Conservation (phyloP, 345 rosid species). For the Sisymbrium altissimum region DNA sequence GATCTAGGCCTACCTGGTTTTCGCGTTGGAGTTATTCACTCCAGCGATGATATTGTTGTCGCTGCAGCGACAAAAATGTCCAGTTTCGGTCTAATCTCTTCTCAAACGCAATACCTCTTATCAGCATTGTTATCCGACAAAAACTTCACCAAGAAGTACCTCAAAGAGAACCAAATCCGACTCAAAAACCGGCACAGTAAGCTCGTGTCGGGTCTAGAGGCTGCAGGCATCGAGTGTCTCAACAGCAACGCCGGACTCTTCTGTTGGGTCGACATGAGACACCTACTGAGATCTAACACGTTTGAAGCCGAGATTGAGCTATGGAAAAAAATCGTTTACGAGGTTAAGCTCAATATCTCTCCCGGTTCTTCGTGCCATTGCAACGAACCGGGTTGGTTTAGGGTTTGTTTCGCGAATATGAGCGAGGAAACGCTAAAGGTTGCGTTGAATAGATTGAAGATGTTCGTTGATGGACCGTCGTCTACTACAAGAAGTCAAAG, state of each 20-base stretch:
- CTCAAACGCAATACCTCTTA: constrained; percentile 74
- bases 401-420: constrained; percentile 75
- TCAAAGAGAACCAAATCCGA: constrained; percentile 54
- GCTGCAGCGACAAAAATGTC: constrained; percentile 84
- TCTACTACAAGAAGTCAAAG: constrained; percentile 34
- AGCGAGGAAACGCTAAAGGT: constrained; percentile 54
- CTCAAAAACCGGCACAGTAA: constrained; percentile 44
- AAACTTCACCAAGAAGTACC: constrained; percentile 52
- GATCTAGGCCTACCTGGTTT: constrained; percentile 90
- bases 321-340: constrained; percentile 73
- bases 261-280: constrained; percentile 84
- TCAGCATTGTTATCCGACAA: constrained; percentile 65
- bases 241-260: constrained; percentile 74
- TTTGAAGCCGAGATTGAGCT: constrained; percentile 77
- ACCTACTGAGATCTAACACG: constrained; percentile 51
- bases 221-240: constrained; percentile 51
- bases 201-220: constrained; percentile 59
- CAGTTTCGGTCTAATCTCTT: constrained; percentile 76
- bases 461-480: constrained; percentile 41
- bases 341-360: constrained; percentile 52
- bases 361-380: constrained; percentile 89
- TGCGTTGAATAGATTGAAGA: constrained; percentile 52
- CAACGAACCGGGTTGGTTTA: constrained; percentile 75
- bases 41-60: constrained; percentile 64
- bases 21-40: constrained; percentile 80